A percentile compares a stretch with the other conserved stretches of the same genome.
Evolutionary conservation across 176 grass and related monocot species (phyloP).

Genomic region (Musa beccarii): DNA sequence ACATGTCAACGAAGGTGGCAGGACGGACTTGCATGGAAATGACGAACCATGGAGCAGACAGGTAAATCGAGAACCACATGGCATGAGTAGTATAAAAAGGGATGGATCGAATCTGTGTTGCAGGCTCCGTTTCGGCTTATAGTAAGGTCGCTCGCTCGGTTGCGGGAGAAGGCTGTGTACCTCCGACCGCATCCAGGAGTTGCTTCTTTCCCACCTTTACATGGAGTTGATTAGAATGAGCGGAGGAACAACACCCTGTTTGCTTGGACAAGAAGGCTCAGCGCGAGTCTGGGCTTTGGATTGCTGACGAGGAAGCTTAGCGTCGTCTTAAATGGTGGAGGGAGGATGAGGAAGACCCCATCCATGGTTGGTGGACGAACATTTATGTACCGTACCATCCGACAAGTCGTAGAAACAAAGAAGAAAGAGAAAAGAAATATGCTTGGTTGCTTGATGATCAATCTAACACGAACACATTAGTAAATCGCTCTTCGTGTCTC

Average conservation of each 20-base stretch:
- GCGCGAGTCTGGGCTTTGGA: no score
- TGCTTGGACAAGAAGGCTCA: no score
- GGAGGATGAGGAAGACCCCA: background rate
- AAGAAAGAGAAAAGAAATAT: background rate
- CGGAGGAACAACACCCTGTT: no score
- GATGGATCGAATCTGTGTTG: background rate
- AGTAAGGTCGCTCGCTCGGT: background rate
- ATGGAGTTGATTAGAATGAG: no score
- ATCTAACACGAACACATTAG: background rate
- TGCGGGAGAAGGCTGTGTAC: background rate
- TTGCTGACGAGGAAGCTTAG: no score
- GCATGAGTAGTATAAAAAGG: background rate
- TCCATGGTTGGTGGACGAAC: background rate
- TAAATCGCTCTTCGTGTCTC: background rate
- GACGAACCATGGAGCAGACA: background rate
- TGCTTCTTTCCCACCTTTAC: background rate
- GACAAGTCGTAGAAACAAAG: background rate
- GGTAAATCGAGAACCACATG: background rate
- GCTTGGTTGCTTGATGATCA: background rate
- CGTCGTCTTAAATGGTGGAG: no score
- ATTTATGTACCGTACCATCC: background rate
- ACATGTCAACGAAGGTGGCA: no score
- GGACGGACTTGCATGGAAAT: background rate
- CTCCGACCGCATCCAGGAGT: background rate
- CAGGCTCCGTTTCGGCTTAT: background rate